Conservation (phyloP, 148 eudicot species). For the Salicornia ramosissima region DNA sequence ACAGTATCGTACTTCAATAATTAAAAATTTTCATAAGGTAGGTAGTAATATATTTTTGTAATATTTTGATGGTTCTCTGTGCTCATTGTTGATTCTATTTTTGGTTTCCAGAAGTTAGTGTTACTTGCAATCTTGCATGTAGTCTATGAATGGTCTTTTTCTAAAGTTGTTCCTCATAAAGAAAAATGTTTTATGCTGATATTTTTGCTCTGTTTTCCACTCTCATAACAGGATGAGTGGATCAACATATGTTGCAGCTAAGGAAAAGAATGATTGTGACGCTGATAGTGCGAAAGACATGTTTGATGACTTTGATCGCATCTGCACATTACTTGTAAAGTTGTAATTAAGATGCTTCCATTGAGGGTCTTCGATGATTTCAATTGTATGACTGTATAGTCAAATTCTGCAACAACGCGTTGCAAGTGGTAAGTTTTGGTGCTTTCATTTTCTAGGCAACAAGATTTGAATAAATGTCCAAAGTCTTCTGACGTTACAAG, state of each 20-base stretch:
- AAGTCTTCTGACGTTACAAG: not conserved
- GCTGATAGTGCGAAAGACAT: slow-evolving; percentile 26
- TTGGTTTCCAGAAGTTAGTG: not conserved
- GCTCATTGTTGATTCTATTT: not conserved
- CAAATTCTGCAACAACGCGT: slow-evolving; percentile 23
- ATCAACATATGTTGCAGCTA: slow-evolving; percentile 17
- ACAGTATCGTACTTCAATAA: no score
- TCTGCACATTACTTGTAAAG: slow-evolving; percentile 72
- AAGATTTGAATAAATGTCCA: not conserved
- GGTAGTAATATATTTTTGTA: no score
- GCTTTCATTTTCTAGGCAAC: not conserved
- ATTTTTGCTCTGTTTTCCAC: not conserved
- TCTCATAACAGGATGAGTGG: slow-evolving; percentile 23
- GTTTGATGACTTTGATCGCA: slow-evolving; percentile 56
- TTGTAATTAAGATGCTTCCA: slow-evolving; percentile 70
- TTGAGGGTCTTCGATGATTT: slow-evolving; percentile 61
- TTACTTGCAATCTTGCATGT: not conserved
- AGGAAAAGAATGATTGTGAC: slow-evolving; percentile 22
- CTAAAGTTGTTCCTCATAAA: not conserved
- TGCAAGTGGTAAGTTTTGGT: slow-evolving; percentile 22
- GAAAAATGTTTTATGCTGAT: not conserved
- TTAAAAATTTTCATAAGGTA: not conserved
- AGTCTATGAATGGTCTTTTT: not conserved
- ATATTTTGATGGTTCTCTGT: not conserved
- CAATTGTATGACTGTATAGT: slow-evolving; percentile 48